Base-by-base conservation (phyloP, 768 basidiomycete species). In the Candolleomyces aberdarensis region DNA sequence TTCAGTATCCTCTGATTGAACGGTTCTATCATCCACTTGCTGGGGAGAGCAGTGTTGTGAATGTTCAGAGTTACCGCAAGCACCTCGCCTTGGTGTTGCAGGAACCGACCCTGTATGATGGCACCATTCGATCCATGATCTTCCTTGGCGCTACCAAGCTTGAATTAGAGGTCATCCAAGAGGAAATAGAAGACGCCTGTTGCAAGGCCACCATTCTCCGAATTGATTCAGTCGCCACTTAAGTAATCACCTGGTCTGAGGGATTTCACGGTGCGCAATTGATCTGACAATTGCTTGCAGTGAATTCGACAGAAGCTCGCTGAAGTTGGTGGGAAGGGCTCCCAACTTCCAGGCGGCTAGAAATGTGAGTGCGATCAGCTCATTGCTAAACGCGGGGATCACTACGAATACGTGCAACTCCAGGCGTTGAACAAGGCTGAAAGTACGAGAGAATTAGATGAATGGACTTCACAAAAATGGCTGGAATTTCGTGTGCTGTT, bases 61-160 rank as follows among this genome's bases (percentile, higher is more conserved):
- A 91, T 63, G 74, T 92, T 39, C 83, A 88, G 62, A 86, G 87
- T 52, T 95, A 93, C 79, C 83, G 93, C 58, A 85, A 89, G 67
- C 80, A 91, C 50, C 84, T 94, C 20, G 86, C 91, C 0, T 77
- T 95, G 22, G 93, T 96, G 6, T 93, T 92, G 29, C 94, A 95
- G 71, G 89, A 91, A 65, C 88, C 88, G 22, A 89, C 86, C 0
- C 74, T 95, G 9, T 95, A 94, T 67, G 85, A 89, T 10, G 90
- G 91, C 15, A 89, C 89, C 1, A 76, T 94, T 60, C 85, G 86
- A 20, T 93, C 94, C 75, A 95, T 94, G 70, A 83, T 92, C 70
- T 70, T 92, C 1, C 85, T 94, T 46, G 93, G 93, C 10, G 86
- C 89, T 31, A 80, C 76, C 64, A 89, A 88, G 70, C 86, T 87